Base-by-base conservation (phyloP, 2,329 filamentous ascomycete genomes). In the Monosporascus cannonballus region DNA sequence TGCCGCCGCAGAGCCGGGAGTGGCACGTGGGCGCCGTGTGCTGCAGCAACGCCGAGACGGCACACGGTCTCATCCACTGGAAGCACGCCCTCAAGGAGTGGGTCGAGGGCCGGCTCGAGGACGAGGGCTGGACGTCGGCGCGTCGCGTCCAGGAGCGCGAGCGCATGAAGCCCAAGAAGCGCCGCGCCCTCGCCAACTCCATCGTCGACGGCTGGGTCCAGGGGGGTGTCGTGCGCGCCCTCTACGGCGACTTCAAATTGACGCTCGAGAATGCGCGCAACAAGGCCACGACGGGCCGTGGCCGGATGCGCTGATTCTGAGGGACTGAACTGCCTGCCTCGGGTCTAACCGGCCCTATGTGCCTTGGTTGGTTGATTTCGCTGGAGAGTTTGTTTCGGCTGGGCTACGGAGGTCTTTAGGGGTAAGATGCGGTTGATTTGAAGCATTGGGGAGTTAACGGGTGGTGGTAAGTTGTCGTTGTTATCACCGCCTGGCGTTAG, bases 31-130 rank as follows among this genome's bases (percentile, higher is more conserved):
- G 74, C 34, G 59, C 57, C 14, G 65, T 69, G 14, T 76, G 74
- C 65, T 66, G 69, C 59, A 71, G 71, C 55, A 74, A 79, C 47
- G 87, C 89, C 0, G 76, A 83, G 57, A 85, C 85, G 39, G 85
- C 87, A 0, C 89, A 93, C 63, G 79, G 78, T 1, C 76, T 93
- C 3, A 77, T 83, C 4, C 89, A 94, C 69, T 92, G 89, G 89
- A 85, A 86, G 52, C 81, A 80, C 54, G 80, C 84, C 46, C 80
- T 93, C n/a, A 85, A 88, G 63, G 78, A 85, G 57, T 88, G 81
- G 78, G 84, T 92, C 0, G 75, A 86, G 24, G 76, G 78, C 27
- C 81, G 80, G 50, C 79, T 94, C 0, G 69, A 76, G 24, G 67
- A 67, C 1, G 75, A 84, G 54, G 83, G 82, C 0, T 77, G 86